Evolutionary conservation across 108 stramenopile species (phyloP).

Genomic region (Skeletonema costatum): DNA sequence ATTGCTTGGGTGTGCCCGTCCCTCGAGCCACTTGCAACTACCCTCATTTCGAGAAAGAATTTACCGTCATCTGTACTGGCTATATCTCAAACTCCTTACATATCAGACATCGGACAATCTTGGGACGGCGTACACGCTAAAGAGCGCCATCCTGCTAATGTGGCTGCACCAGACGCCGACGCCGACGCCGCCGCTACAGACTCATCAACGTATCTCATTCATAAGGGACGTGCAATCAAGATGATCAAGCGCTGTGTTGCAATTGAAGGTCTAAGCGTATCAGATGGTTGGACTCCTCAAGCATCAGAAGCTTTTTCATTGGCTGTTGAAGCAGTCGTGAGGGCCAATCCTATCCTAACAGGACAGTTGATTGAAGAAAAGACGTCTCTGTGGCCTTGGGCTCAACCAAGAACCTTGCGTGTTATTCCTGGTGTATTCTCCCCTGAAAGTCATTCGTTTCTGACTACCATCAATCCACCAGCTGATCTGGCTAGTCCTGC

Average conservation of each 20-base stretch:
- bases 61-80: background rate
- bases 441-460: constrained; percentile 46
- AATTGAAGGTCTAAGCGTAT: constrained; percentile 36
- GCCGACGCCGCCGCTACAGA: background rate
- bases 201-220: constrained; percentile 25
- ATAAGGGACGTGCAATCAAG: constrained; percentile 41
- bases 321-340: constrained; percentile 46
- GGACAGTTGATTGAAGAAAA: constrained; percentile 48
- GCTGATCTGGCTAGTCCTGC: constrained; percentile 22
- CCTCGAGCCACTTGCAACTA: background rate
- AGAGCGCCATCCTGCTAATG: background rate
- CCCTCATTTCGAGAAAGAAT: background rate
- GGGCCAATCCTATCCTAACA: constrained; percentile 49
- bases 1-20: background rate
- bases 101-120: background rate
- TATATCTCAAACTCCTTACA: constrained; percentile 13
- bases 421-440: constrained; percentile 35
- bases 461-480: constrained; percentile 34
- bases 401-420: constrained; percentile 12
- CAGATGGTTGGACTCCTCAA: constrained; percentile 42
- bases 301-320: constrained; percentile 41
- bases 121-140: background rate
- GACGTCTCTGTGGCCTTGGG: constrained; percentile 42
- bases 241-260: constrained; percentile 52
- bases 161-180: background rate